Evolutionary conservation across 2,329 filamentous ascomycete genomes (phyloP), one percentile per base, ranked within the genome.

Genomic region (Nemania abortiva): DNA sequence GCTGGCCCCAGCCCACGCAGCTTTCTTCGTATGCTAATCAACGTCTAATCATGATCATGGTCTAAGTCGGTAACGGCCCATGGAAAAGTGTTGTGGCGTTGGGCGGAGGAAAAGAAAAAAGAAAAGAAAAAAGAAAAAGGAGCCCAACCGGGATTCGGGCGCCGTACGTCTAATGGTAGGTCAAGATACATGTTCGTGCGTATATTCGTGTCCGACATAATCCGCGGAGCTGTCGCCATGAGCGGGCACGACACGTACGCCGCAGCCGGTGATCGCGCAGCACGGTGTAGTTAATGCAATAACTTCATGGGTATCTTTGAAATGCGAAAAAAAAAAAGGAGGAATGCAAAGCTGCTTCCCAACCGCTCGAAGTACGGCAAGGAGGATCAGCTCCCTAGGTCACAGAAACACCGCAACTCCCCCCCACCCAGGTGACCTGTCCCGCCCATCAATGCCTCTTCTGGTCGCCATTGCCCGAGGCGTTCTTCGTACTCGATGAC

Each of bases 261-360:
- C 42, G 42, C 18, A 9, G n/a, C 42, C 18, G n/a, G 18, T 18
- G 9, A 47, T 18, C 6, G 42, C 18, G 42, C 42, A 47, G 42
- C 39, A 62, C 49, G 55, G 60, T 27, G 59, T 50, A 55, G 66
- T 54, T 53, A 57, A 73, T 72, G 68, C 67, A 70, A 73, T 29
- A 73, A 73, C 61, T 55, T 70, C 63, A 69, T 74, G 75, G 76
- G 76, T 77, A 77, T 77, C 75, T 75, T 56, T 27, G 24, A 56
- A 13, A 27, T 27, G 24, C 5, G 24, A 27, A 27, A 27, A 18
- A n/a, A 34, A n/a, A 64, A 57, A 22, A 20, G 66, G 52, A 42
- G 55, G 65, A 58, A 27, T 27, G 24, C 24, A 67, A 37, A 52
- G 63, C 63, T 70, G 66, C 65, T 66, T 62, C 61, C 55, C 62